phyloP scores from a whole-genome alignment of 2,329 filamentous ascomycete genomes.

The Cytospora paraplurivora region DNA sequence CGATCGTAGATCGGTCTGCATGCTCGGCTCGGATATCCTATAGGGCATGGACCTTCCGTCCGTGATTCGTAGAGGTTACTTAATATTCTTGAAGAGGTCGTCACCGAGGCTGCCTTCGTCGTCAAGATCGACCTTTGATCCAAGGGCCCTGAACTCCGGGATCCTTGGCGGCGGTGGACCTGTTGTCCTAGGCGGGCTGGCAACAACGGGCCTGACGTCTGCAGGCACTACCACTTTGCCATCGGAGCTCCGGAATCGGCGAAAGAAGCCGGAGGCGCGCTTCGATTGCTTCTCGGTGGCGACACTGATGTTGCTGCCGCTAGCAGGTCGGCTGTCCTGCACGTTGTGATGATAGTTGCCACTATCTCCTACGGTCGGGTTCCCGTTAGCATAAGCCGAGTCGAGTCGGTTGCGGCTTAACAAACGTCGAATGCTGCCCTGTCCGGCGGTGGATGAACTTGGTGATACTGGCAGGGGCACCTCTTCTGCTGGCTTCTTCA shows the following conservation, averaged over 20 bases:
- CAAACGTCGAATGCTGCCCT: conserved; percentile 59
- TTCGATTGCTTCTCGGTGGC: conserved; percentile 56
- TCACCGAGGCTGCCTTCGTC: conserved; percentile 50
- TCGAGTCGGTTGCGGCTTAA: conserved; percentile 59
- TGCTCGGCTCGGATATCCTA: neutral
- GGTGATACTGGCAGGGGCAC: conserved; percentile 51
- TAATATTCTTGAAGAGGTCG: conserved; percentile 63
- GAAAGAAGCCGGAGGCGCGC: conserved; percentile 62
- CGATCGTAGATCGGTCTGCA: neutral
- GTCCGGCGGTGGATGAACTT: conserved; percentile 49
- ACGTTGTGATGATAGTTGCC: conserved; percentile 36
- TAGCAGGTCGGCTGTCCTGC: conserved; percentile 47
- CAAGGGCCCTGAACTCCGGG: conserved; percentile 56
- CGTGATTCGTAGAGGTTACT: conserved; percentile 39
- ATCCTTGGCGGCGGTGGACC: conserved; percentile 64
- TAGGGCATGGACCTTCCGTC: neutral
- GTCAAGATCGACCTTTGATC: conserved; percentile 48
- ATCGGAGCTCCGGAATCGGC: conserved; percentile 50
- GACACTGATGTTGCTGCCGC: conserved; percentile 52
- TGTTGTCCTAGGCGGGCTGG: conserved; percentile 40
- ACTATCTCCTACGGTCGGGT: conserved; percentile 42
- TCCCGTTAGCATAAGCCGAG: conserved; percentile 53
- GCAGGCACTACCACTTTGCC: conserved; percentile 43
- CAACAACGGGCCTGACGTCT: conserved; percentile 34
- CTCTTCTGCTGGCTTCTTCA: conserved; percentile 55